Evolutionary conservation across 371 early-diverging fungal genomes (phyloP).

Genomic region (Mucor velutinosus): DNA sequence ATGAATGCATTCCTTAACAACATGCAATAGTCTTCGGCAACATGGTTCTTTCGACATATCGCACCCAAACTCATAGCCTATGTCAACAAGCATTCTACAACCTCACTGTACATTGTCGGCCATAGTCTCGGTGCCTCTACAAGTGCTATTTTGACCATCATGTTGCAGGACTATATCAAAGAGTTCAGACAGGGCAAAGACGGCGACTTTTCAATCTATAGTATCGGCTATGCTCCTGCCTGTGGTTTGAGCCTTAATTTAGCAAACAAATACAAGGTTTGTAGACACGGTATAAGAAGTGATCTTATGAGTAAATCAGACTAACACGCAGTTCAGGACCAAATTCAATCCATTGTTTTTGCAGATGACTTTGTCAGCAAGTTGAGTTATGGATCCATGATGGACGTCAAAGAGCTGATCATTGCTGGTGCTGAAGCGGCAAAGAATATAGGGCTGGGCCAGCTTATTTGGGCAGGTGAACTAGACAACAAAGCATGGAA

Average conservation of each 20-base stretch:
- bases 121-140: constrained; percentile 82
- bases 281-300: constrained; percentile 14
- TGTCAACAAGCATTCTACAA: constrained; percentile 59
- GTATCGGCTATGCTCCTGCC: constrained; percentile 44
- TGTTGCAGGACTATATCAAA: constrained; percentile 63
- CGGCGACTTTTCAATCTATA: constrained; percentile 29
- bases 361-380: constrained; percentile 50
- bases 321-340: constrained; percentile 15
- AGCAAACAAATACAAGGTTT: constrained; percentile 43
- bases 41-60: constrained; percentile 71
- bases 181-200: constrained; percentile 49
- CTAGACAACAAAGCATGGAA: constrained; percentile 31
- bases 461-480: constrained; percentile 29
- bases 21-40: constrained; percentile 55
- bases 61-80: constrained; percentile 70
- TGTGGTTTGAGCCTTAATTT: constrained; percentile 39
- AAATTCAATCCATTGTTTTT: constrained; percentile 44
- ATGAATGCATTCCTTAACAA: neutral
- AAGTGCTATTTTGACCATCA: constrained; percentile 73
- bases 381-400: constrained; percentile 48
- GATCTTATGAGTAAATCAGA: neutral
- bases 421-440: constrained; percentile 46
- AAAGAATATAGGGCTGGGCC: constrained; percentile 28
- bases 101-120: constrained; percentile 67
- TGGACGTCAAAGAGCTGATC: constrained; percentile 45